A percentile compares a stretch with the other conserved stretches of the same genome.
phyloP scores from a whole-genome alignment of 257 asterid species.

The Orobanche coerulescens region DNA sequence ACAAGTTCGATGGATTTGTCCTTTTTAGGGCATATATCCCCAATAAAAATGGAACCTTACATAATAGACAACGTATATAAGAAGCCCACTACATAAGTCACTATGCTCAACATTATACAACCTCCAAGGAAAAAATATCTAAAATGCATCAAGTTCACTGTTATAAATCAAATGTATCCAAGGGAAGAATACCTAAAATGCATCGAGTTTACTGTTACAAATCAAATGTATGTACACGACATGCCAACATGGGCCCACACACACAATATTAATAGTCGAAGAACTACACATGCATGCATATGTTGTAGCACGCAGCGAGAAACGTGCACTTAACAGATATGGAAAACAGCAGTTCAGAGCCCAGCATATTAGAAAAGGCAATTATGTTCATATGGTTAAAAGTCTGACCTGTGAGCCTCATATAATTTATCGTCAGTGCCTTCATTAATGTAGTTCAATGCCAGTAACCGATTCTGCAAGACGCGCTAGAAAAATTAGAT shows the following conservation, averaged over 20 bases:
- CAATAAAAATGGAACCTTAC: not conserved
- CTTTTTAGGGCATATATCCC: no score
- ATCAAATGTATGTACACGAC: conserved; percentile 1
- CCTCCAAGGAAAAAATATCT: conserved; percentile 8
- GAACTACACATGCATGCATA: not conserved
- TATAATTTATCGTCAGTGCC: conserved; percentile 73
- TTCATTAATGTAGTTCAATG: conserved; percentile 96
- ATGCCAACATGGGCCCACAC: not conserved
- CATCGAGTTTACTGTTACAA: not conserved
- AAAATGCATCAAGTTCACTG: not conserved
- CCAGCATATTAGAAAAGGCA: conserved; percentile 10
- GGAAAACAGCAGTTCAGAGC: conserved; percentile 6
- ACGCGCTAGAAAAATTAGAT: conserved; percentile 15
- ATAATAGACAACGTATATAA: not conserved
- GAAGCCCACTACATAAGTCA: not conserved
- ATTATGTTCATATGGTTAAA: conserved; percentile 19
- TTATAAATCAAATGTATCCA: no score
- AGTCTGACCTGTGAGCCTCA: conserved; percentile 88
- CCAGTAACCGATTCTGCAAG: conserved; percentile 95
- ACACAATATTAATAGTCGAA: not conserved
- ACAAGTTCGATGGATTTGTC: no score
- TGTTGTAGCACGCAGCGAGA: conserved; percentile 4
- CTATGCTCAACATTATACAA: not conserved
- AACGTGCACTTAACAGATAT: conserved; percentile 1
- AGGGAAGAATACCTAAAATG: conserved; percentile 10